Conservation (phyloP, 495 filamentous ascomycete species). For the Talaromyces ruber region DNA sequence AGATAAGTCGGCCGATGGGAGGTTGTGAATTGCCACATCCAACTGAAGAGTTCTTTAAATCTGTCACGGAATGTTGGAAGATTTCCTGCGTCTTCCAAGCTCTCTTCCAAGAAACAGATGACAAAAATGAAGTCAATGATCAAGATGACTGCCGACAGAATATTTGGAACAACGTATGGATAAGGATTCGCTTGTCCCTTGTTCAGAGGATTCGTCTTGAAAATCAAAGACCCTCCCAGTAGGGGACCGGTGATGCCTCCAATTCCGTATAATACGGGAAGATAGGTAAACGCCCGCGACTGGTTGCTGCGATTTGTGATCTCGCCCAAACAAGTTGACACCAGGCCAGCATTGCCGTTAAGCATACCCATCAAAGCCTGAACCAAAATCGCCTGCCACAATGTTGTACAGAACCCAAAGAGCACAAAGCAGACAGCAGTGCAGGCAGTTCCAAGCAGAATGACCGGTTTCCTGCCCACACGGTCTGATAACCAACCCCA, state of each 20-base stretch:
- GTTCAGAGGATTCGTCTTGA: slow-evolving; percentile 44
- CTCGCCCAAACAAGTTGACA: slow-evolving; percentile 89
- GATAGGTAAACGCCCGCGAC: slow-evolving; percentile 79
- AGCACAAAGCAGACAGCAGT: slow-evolving; percentile 73
- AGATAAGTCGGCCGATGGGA: slow-evolving; percentile 53
- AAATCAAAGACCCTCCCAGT: slow-evolving; percentile 75
- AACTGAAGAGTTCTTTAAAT: slow-evolving; percentile 51
- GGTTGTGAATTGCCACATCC: slow-evolving; percentile 68
- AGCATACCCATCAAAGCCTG: slow-evolving; percentile 86
- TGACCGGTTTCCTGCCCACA: slow-evolving; percentile 87
- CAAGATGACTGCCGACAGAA: slow-evolving; percentile 64
- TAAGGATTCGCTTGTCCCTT: slow-evolving; percentile 48
- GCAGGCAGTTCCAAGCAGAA: slow-evolving; percentile 75
- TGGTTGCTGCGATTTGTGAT: slow-evolving; percentile 94
- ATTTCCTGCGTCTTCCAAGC: slow-evolving; percentile 62
- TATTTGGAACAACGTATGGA: slow-evolving; percentile 80
- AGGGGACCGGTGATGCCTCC: slow-evolving; percentile 89
- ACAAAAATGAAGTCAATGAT: slow-evolving; percentile 64
- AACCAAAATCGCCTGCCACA: slow-evolving; percentile 75
- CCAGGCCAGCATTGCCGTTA: slow-evolving; percentile 83
- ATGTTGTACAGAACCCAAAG: slow-evolving; percentile 79
- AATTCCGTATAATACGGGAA: slow-evolving; percentile 87
- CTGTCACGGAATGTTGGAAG: slow-evolving; percentile 53
- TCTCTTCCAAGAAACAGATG: slow-evolving; percentile 77
- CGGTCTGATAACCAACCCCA: slow-evolving; percentile 91